Evolutionary conservation across 1,139 yeast species (phyloP), one percentile per base, ranked within the genome.

Genomic region (Taphrina confusa): DNA sequence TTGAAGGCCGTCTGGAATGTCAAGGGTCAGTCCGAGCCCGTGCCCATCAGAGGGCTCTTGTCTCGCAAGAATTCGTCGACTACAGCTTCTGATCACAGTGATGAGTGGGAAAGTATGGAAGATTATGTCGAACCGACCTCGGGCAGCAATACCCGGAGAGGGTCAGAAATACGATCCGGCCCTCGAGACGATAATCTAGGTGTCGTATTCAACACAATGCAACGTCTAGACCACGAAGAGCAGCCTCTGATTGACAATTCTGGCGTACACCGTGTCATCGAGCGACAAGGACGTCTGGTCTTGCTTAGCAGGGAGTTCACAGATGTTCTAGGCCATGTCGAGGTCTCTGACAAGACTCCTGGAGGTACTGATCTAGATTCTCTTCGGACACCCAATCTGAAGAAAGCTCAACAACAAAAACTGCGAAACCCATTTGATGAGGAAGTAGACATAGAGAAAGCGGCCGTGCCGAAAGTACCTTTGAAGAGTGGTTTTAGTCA

Each of bases 241-340:
- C 73, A 72, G 37, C 73, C 73, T 9, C 62, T 72, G 31, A 68
- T 72, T 28, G 73, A 70, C 57, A 68, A 65, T 8, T 65, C 67
- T 20, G 73, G 73, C 3, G 68, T 72, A 3, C 65, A 64, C 5
- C 66, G 70, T 34, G 70, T 71, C 2, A 61, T 71, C 18, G 71
- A 69, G 16, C 63, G 66, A 6, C 49, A 54, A 33, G 71, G 68
- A 20, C 66, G 66, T 16, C 44, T 68, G 22, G 71, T 69, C 5
- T 55, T 69, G 30, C 63, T 71, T 18, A 72, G 71, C 58, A 62
- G 74, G 20, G 69, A 67, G 39, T 71, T 70, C 46, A 30, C 65
- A 4, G 62, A 62, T 30, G 57, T 62, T 12, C 61, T 63, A 18
- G 60, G 49, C 2, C 30, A 46, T 1, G 28, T 46, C 6, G 56